Base-by-base conservation (phyloP, 148 eudicot genomes). In the Rhododendron griersonianum region DNA sequence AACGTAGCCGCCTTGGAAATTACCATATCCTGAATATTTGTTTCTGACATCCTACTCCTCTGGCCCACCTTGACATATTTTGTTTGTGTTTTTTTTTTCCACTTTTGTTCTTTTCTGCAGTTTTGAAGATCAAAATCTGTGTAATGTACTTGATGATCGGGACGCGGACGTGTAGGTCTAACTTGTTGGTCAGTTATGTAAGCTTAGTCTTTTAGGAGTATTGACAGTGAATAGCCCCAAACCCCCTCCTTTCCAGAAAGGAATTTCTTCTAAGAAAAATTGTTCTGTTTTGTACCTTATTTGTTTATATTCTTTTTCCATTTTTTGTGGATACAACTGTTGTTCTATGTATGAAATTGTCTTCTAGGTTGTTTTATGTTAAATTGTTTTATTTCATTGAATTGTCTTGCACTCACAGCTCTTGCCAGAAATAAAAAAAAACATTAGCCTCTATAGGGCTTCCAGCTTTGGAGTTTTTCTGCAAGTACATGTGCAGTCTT, bases 151-250 rank as follows among this genome's bases (percentile, higher is more conserved):
- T 45, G 57, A 79, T 51, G 85, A 41, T 33, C 47, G 35, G 78
- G 84, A 65, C 28, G 85, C 84, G 41, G 87, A 67, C 83, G 28
- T 59, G 86, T 78, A 88, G 76, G 83, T 65, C 47, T 81, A 88
- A 88, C 90, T 51, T 77, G 28, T 37, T 65, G 53, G 28, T 50
- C 74, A 78, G 53, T 9, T 79, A 21, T 78, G 55, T 25, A 55
- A 63, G 61, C 51, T 81, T 65, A 21, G 63, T 69, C 45, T 69
- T 81, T 45, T 65, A 63, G 84, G 53, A 69, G 79, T 86, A 71
- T 14, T 55, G 35, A 21, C 48, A 76, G 23, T 61, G 69, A 28
- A 65, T 18, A 19, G 14, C n/a, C 16, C 76, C 18, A 13, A 13
- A 15, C 67, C 57, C 37, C 41, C 18, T 30, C 6, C 59, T 35